Base-by-base conservation (phyloP, 768 basidiomycete species). In the Solioccasus polychromus region DNA sequence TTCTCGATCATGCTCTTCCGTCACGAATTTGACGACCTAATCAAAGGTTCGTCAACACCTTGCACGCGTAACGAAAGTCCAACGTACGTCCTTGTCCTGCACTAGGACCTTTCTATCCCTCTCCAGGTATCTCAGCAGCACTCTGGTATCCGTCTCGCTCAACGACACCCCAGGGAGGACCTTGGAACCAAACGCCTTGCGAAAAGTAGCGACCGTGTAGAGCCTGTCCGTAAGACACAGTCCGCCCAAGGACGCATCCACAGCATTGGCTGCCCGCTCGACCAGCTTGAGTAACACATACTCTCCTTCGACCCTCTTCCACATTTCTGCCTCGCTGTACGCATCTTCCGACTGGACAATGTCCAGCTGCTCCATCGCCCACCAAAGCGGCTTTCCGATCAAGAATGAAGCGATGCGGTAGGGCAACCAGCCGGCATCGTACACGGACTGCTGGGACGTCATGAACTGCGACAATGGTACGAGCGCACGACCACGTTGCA, bases 11-110 rank as follows among this genome's bases (percentile, higher is more conserved):
- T 46, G 41, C n/a, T 64, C 69, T 30, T 66, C 70, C 1, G 49
- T 44, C 1, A 86, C 57, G 53, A 96, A 88, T 64, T 96, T 95
- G 60, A 95, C 80, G n/a, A 86, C 72, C 90, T 93, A 23, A 19
- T 20, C 35, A 36, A 48, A 30, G 28, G 4, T 19, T n/a, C 1
- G 15, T 53, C 35, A 55, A 42, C 17, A 17, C 11, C 29, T 25
- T 5, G 9, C 19, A 25, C n/a, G 20, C 15, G 9, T 12, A 40
- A 10, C 17, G 9, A 20, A 14, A 7, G 42, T 17, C n/a, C 10
- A n/a, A 64, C 79, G 49, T 45, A 92, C 92, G 52, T 84, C 82
- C 49, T 78, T 75, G 39, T 89, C 80, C 11, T 78, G 68, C 0
- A 88, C 73, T 11, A 95, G 51, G 0, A 76, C 73, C 14, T 68